These are phyloP conservation scores for Alternaria ventricosa DNA, from an alignment of 2,329 filamentous ascomycete genomes.

Conservation along the genomic window DNA sequence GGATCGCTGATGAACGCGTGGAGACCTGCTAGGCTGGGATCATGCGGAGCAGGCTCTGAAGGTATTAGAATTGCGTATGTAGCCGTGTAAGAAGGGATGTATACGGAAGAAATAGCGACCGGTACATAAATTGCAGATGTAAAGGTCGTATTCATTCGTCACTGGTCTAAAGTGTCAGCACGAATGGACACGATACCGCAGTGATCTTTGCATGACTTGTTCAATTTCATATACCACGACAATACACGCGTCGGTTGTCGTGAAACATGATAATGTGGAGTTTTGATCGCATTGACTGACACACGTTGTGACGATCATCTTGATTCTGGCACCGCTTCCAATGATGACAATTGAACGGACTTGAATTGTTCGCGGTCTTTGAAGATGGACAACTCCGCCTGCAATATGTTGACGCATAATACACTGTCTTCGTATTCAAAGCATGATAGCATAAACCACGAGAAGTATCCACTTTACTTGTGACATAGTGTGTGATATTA, in stretches of 20 bases:
- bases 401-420: background rate
- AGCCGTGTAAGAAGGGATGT: background rate
- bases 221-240: background rate
- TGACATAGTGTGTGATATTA: background rate
- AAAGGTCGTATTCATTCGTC: background rate
- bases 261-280: background rate
- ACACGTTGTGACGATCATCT: too few species aligned
- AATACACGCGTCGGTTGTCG: background rate
- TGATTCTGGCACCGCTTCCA: background rate
- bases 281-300: background rate
- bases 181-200: background rate
- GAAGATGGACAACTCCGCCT: background rate
- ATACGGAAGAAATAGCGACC: background rate
- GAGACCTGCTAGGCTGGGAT: background rate
- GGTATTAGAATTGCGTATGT: background rate
- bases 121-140: background rate
- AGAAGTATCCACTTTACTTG: background rate
- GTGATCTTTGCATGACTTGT: background rate
- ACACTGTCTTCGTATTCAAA: too few species aligned
- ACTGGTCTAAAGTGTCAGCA: background rate
- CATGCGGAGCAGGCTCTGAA: background rate
- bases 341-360: background rate
- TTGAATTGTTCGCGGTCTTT: background rate
- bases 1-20: background rate
- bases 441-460: background rate